Percentiles rank a stretch among this genome's conserved stretches.
These are phyloP conservation scores for Raffaelea deltoideospora DNA, from an alignment of 2,329 filamentous ascomycete genomes.

Conservation along the genomic window DNA sequence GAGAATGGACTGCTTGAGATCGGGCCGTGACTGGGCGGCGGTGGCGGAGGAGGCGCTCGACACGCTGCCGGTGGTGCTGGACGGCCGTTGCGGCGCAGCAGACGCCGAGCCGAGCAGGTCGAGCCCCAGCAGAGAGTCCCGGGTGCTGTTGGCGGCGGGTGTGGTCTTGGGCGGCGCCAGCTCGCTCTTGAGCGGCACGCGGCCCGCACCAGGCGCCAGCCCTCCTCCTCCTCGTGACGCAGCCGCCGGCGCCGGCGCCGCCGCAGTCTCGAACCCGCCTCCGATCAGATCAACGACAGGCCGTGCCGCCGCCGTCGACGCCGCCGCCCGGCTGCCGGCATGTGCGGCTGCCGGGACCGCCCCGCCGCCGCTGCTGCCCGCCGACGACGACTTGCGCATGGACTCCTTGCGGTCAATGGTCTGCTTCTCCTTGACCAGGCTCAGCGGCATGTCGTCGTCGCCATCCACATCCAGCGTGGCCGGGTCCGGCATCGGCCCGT, in stretches of 20 bases:
- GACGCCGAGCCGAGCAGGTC: constrained; percentile 74
- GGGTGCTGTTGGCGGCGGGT: constrained; percentile 39
- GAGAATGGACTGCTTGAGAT: constrained; percentile 92
- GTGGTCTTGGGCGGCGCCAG: constrained; percentile 52
- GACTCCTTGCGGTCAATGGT: constrained; percentile 44
- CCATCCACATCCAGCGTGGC: constrained; percentile 67
- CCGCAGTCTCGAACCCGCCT: constrained; percentile 51
- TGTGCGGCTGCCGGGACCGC: constrained; percentile 2
- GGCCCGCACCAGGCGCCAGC: constrained; percentile 40
- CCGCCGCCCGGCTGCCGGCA: constrained; percentile 13
- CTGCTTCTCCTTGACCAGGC: constrained; percentile 51
- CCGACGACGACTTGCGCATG: constrained; percentile 43
- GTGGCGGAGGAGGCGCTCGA: constrained; percentile 26
- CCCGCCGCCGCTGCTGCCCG: constrained; percentile 19
- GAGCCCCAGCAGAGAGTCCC: constrained; percentile 80
- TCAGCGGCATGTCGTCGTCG: constrained; percentile 64
- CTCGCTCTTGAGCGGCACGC: constrained; percentile 43
- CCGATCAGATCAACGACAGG: constrained; percentile 57
- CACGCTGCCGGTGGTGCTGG: constrained; percentile 51
- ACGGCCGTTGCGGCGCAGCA: constrained; percentile 60
- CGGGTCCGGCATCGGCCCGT: constrained; percentile 88
- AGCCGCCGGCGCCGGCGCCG: no score
- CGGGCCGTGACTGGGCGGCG: constrained; percentile 66
- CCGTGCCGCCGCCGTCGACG: constrained; percentile 27
- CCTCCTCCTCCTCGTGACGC: no score